These are phyloP conservation scores for Cyanidiococcus yangmingshanensis DNA, from an alignment of 23 red algal genomes.

Conservation along the genomic window DNA sequence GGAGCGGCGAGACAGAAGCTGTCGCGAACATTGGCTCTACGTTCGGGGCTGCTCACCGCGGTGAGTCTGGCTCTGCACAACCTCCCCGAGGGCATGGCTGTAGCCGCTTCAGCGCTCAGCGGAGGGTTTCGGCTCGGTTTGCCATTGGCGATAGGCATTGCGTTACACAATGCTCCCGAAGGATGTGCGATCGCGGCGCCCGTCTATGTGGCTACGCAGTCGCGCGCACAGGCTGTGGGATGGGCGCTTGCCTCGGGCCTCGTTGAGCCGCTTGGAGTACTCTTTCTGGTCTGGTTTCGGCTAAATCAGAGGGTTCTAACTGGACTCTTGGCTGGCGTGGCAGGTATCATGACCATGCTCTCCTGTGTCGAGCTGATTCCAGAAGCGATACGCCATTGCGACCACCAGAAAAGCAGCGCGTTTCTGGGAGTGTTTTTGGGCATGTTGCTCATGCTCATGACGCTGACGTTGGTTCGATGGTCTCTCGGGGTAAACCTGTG, in stretches of 20 bases:
- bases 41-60: slow-evolving; percentile 38
- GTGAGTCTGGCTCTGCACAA: slow-evolving; percentile 61
- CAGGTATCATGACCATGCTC: slow-evolving; percentile 55
- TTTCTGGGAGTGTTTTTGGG: slow-evolving; percentile 14
- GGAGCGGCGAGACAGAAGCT: not conserved
- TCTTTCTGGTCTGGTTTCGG: slow-evolving; percentile 22
- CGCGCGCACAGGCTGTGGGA: slow-evolving; percentile 22
- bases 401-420: slow-evolving; percentile 26
- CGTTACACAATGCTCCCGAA: slow-evolving; percentile 67
- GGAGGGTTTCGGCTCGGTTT: slow-evolving; percentile 40
- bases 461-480: slow-evolving; percentile 25
- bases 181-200: slow-evolving; percentile 56
- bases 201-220: slow-evolving; percentile 45
- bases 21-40: slow-evolving; percentile 17
- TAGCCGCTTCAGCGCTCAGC: slow-evolving; percentile 36
- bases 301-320: slow-evolving; percentile 23
- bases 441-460: slow-evolving; percentile 38
- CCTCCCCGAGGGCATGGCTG: slow-evolving; percentile 52
- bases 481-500: not conserved
- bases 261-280: slow-evolving; percentile 60
- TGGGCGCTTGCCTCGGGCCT: slow-evolving; percentile 49
- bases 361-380: slow-evolving; percentile 46
- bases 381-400: slow-evolving; percentile 20
- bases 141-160: slow-evolving; percentile 66
- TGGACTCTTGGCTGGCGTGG: slow-evolving; percentile 35